Percentiles rank a stretch among this genome's conserved stretches.
phyloP scores from a whole-genome alignment of 345 rosid species.

The Pelargonium nanum region DNA sequence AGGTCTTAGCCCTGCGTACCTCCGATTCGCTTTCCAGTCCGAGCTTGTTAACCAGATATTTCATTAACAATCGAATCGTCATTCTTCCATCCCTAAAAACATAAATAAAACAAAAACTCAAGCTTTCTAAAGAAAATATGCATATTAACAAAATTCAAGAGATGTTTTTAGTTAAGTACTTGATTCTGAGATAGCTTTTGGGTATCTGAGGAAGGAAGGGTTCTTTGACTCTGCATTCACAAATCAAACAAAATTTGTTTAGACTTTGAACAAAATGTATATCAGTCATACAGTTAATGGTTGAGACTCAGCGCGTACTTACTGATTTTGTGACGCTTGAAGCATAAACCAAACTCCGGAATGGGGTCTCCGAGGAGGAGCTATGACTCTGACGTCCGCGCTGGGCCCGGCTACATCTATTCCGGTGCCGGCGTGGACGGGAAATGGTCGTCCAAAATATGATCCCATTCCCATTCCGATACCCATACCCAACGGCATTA shows the following conservation, averaged over 20 bases:
- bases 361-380: conserved; percentile 72
- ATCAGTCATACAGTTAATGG: background rate
- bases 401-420: conserved; percentile 52
- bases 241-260: background rate
- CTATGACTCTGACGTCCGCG: conserved; percentile 57
- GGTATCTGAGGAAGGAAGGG: conserved; percentile 91
- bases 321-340: conserved; percentile 90
- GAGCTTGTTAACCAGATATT: conserved; percentile 90
- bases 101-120: conserved; percentile 5
- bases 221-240: conserved; percentile 61
- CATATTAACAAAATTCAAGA: background rate
- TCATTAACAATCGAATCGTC: conserved; percentile 80
- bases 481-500: conserved; percentile 31
- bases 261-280: background rate
- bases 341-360: conserved; percentile 95
- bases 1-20: conserved; percentile 36
- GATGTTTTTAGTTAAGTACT: conserved; percentile 29
- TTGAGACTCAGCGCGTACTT: conserved; percentile 37
- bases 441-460: conserved; percentile 47
- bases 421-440: conserved; percentile 33
- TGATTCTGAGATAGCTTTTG: conserved; percentile 95
- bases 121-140: background rate
- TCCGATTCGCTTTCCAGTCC: conserved; percentile 78
- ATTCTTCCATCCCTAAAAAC: conserved; percentile 72
- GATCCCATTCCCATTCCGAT: conserved; percentile 15